These are phyloP conservation scores for Dipodascus albidus DNA, from an alignment of 805 yeast species.

Conservation along the genomic window DNA sequence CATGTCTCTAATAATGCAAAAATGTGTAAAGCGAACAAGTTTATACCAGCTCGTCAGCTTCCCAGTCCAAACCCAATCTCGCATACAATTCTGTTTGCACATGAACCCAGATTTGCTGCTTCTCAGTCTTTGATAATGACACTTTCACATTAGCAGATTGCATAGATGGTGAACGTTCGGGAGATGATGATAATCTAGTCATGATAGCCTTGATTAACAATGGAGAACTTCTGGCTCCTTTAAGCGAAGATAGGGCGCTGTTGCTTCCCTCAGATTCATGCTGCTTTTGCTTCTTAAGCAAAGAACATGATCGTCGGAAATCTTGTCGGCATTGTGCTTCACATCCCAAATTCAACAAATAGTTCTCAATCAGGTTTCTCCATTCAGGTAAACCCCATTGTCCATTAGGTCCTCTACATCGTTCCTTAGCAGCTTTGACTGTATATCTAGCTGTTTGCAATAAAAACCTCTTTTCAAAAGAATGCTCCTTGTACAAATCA, in stretches of 20 bases:
- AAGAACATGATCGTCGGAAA: constrained; percentile 38
- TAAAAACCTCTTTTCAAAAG: constrained; percentile 41
- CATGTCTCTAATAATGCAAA: neutral
- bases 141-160: constrained; percentile 13
- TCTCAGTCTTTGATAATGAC: constrained; percentile 41
- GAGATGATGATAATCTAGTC: constrained; percentile 19
- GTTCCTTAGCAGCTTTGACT: constrained; percentile 36
- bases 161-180: constrained; percentile 18
- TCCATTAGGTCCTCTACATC: constrained; percentile 9
- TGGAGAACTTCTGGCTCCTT: constrained; percentile 6
- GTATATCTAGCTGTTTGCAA: constrained; percentile 52
- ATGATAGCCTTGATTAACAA: constrained; percentile 26
- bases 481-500: constrained; percentile 57
- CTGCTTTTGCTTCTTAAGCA: constrained; percentile 12
- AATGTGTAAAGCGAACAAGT: neutral
- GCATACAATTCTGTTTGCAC: constrained; percentile 50
- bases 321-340: constrained; percentile 63
- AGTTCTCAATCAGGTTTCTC: constrained; percentile 67
- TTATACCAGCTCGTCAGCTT: constrained; percentile 21
- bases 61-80: constrained; percentile 51
- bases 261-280: constrained; percentile 5
- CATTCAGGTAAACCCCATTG: constrained; percentile 46
- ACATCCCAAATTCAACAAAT: constrained; percentile 48
- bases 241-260: neutral
- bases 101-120: constrained; percentile 48